Evolutionary conservation across 208 protist species (phyloP), one percentile per base, ranked within the genome.

Genomic region (Acanthamoeba pearcei): DNA sequence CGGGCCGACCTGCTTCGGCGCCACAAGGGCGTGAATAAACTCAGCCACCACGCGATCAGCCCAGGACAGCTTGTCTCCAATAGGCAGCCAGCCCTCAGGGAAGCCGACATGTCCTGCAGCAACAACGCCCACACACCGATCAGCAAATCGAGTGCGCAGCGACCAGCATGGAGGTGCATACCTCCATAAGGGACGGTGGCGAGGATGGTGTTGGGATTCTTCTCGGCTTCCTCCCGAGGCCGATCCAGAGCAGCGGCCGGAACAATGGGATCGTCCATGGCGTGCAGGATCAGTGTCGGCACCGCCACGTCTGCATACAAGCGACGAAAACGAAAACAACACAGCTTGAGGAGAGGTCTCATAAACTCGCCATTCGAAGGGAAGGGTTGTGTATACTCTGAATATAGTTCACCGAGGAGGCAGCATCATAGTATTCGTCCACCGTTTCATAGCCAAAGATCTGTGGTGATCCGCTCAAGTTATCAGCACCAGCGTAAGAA

Each of bases 251-350:
- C 62, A 6, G 29, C 29, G 6, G 53, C 46, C 29, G 53, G 57
- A 51, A 91, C 60, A 51, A 91, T 91, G 19, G 85, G 85, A 46
- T 91, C 85, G 35, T 91, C 85, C 62, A 74, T 91, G 29, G 85
- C 85, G 38, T 91, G 85, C 32, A 91, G 32, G 24, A 91, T 72
- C 6, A 91, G 62, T 29, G 62, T 64, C 5, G 85, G 85, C 13
- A 91, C 85, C n/a, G 53, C 62, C 51, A 91, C 85, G 9, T n/a
- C 85, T 91, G 35, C 38, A 49, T 62, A 3, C 42, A 49, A 49
- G 42, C 42, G 42, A 49, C 42, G 42, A 35, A 49, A 49, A 49
- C 42, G 42, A 49, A 12, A 6, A 49, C 3, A 12, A 49, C 6
- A 12, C 42, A 0, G 42, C 42, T 2, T 49, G 42, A 49, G 42